Conservation (phyloP, 2,329 filamentous ascomycete species). For the Botrytis byssoidea region DNA sequence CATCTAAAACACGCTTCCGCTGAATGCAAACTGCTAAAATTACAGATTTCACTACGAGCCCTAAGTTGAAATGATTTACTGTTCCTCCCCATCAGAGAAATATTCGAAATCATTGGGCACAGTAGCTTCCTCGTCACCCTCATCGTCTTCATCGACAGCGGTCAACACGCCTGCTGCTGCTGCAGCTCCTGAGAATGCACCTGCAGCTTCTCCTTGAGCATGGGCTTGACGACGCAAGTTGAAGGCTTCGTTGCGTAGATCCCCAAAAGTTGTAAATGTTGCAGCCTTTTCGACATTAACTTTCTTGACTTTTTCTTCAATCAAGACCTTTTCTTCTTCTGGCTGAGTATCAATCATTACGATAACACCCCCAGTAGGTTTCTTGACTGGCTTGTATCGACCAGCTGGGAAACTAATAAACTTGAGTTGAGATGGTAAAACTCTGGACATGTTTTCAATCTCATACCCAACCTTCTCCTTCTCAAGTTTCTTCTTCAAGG, state of each 20-base stretch:
- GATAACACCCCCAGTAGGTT: slow-evolving; percentile 92
- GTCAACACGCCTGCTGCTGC: slow-evolving; percentile 79
- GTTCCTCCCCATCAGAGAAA: slow-evolving; percentile 50
- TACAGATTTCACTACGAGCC: background rate
- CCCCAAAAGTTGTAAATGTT: slow-evolving; percentile 38
- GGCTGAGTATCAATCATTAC: slow-evolving; percentile 84
- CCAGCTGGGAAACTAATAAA: slow-evolving; percentile 90
- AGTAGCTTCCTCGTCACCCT: slow-evolving; percentile 69
- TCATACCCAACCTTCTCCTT: slow-evolving; percentile 98
- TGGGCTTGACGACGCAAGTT: slow-evolving; percentile 45
- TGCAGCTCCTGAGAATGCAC: slow-evolving; percentile 52
- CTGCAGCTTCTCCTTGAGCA: slow-evolving; percentile 33
- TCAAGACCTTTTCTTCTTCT: slow-evolving; percentile 71
- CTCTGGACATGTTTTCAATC: slow-evolving; percentile 93
- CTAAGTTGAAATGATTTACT: slow-evolving; percentile 19
- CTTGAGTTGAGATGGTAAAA: slow-evolving; percentile 89
- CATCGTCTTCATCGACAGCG: slow-evolving; percentile 81
- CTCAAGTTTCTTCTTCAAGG: slow-evolving; percentile 83
- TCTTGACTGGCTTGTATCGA: slow-evolving; percentile 89
- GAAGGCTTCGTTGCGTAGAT: slow-evolving; percentile 37
- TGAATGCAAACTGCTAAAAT: slow-evolving; percentile 17
- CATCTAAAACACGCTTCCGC: slow-evolving; percentile 10
- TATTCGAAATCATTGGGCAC: slow-evolving; percentile 76
- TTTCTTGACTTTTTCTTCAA: slow-evolving; percentile 94
- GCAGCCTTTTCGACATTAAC: slow-evolving; percentile 61